These are phyloP conservation scores for Cercospora canescens DNA, from an alignment of 2,329 filamentous ascomycete genomes.

Conservation along the genomic window DNA sequence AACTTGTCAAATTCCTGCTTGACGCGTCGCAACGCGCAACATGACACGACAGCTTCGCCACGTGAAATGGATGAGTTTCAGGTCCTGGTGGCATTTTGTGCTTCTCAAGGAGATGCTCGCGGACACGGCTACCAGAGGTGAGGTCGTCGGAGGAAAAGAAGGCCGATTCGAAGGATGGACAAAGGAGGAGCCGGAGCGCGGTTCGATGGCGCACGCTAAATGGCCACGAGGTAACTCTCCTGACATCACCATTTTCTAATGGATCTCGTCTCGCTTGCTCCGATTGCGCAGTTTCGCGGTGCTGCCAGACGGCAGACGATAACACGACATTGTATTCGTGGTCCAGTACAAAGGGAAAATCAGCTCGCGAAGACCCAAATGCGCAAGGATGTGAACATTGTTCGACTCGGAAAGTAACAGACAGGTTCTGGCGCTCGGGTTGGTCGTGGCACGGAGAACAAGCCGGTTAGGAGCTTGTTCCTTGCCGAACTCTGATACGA, in stretches of 20 bases:
- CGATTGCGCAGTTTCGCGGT: not conserved
- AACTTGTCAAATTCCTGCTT: not conserved
- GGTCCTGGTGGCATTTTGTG: not conserved
- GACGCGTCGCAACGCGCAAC: not conserved
- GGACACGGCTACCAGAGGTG: not conserved
- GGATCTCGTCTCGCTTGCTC: not conserved
- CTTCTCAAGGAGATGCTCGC: not conserved
- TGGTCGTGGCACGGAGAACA: not conserved
- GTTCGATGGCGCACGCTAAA: not conserved
- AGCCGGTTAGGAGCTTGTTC: not conserved
- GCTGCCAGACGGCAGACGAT: not conserved
- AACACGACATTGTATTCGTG: not conserved
- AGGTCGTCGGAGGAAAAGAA: not conserved
- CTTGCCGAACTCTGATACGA: conserved; percentile 1
- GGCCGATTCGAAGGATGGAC: not conserved
- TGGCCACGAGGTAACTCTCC: not conserved
- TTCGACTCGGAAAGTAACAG: not conserved
- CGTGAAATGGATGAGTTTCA: not conserved
- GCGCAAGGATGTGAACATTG: not conserved
- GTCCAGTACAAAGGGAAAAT: not conserved
- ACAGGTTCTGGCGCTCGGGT: not conserved
- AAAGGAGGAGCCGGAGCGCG: not conserved
- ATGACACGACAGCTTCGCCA: not conserved
- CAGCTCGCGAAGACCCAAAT: not conserved
- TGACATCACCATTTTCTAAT: not conserved